Evolutionary conservation across 2,329 filamentous ascomycete species (phyloP), one percentile per base, ranked within the genome.

Genomic region (Fusarium robinianum): DNA sequence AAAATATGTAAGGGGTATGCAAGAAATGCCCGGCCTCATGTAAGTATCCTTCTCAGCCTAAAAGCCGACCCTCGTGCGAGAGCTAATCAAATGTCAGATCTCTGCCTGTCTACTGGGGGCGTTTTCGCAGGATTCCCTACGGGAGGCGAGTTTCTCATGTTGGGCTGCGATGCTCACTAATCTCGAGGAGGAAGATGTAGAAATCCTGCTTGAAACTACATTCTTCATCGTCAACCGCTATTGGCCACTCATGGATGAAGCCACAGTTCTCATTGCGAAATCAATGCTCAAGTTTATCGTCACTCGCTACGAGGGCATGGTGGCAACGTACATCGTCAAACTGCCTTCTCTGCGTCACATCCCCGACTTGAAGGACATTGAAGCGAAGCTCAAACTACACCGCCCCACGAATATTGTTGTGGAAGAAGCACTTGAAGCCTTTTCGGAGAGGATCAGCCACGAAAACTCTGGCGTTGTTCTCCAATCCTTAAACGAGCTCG

Each of bases 61-160:
- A 10, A 2, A 8, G 33, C 6, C 25, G 2, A 25, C 4, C 19
- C 24, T n/a, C n/a, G n/a, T n/a, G n/a, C n/a, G n/a, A n/a, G n/a
- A n/a, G n/a, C n/a, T n/a, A n/a, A n/a, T n/a, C n/a, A 34, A 14
- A 10, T 8, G 24, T 41, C 60, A 92, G 84, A 92, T 97, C 42
- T 90, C 90, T 55, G 90, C 92, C n/a, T 96, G 89, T 63, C 74
- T 99, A 9, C 83, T 95, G 51, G 90, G 90, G 15, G 90, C 90
- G 0, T 79, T 97, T 47, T 78, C 86, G 11, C 81, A 87, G 36
- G 77, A 84, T 30, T 79, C 85, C 32, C 76, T 99, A n/a, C 83
- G 89, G 49, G 78, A 89, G 49, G 76, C 83, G 19, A 88, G 90
- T 2, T 91, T 97, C 60, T 81, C 79, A 4, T 89, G 90, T 34